Conservation (phyloP, 805 yeast genomes). For the Hanseniaspora taiwanica region DNA sequence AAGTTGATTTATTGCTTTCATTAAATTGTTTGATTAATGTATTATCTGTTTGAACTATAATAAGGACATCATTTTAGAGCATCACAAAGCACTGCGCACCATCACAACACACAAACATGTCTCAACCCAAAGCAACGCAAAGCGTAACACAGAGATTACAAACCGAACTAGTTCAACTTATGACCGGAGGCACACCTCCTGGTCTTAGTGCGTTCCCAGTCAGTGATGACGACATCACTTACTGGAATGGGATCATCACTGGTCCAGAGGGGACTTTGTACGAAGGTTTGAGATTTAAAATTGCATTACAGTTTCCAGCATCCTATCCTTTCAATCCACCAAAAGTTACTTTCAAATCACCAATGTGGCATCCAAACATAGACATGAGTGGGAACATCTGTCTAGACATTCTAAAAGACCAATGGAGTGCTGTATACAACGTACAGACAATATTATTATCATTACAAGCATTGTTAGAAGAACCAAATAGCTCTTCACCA, state of each 20-base stretch:
- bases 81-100: not conserved
- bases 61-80: too few species aligned
- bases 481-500: conserved; percentile 47
- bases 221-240: conserved; percentile 36
- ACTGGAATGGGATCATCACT: conserved; percentile 45
- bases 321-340: conserved; percentile 51
- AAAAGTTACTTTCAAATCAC: conserved; percentile 38
- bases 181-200: conserved; percentile 32
- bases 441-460: conserved; percentile 48
- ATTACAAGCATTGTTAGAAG: conserved; percentile 45
- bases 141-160: conserved; percentile 35
- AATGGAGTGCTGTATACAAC: conserved; percentile 53
- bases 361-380: conserved; percentile 56
- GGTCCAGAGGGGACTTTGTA: conserved; percentile 49
- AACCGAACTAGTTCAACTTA: conserved; percentile 38
- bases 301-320: conserved; percentile 36
- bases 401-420: conserved; percentile 47
- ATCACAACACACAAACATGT: not conserved
- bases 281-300: conserved; percentile 38
- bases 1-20: not conserved
- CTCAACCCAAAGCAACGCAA: not conserved
- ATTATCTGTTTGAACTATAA: too few species aligned
- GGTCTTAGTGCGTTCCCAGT: conserved; percentile 45
- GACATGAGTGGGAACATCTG: conserved; percentile 55
- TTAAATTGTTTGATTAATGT: too few species aligned